Conservation (phyloP, 2,329 filamentous ascomycete genomes). For the Clonostachys rhizophaga region DNA sequence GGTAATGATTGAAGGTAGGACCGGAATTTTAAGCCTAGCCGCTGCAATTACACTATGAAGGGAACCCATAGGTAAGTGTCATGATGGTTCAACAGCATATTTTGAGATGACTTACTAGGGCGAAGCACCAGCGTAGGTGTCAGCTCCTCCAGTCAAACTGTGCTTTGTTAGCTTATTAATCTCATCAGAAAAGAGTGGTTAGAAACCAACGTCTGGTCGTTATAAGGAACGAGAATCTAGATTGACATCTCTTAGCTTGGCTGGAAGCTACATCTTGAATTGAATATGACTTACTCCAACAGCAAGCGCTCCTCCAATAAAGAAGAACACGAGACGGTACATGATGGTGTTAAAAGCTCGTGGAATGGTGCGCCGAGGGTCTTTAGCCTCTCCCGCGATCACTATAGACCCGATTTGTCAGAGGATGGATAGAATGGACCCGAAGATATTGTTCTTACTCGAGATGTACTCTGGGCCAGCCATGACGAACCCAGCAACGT, state of each 20-base stretch:
- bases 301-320: slow-evolving; percentile 59
- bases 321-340: slow-evolving; percentile 64
- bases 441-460: slow-evolving; percentile 9
- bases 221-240: not conserved
- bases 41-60: slow-evolving; percentile 23
- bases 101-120: not conserved
- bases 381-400: slow-evolving; percentile 53
- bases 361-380: slow-evolving; percentile 23
- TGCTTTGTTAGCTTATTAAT: not conserved
- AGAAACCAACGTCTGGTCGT: not conserved
- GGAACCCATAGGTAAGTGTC: not conserved
- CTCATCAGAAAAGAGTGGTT: not conserved
- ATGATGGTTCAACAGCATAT: too few species aligned
- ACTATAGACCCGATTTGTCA: slow-evolving; percentile 8
- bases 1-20: slow-evolving; percentile 31
- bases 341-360: slow-evolving; percentile 68
- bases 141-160: not conserved
- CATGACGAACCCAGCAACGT: slow-evolving; percentile 1
- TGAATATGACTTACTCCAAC: slow-evolving; percentile 31
- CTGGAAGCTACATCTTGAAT: not conserved
- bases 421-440: not conserved
- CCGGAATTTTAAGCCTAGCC: slow-evolving; percentile 24
- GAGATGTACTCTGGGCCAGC: slow-evolving; percentile 56
- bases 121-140: slow-evolving; percentile 16
- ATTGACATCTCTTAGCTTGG: not conserved